Evolutionary conservation across 1,284 basidiomycete species (phyloP).

Genomic region (Rhodotorula sp.): DNA sequence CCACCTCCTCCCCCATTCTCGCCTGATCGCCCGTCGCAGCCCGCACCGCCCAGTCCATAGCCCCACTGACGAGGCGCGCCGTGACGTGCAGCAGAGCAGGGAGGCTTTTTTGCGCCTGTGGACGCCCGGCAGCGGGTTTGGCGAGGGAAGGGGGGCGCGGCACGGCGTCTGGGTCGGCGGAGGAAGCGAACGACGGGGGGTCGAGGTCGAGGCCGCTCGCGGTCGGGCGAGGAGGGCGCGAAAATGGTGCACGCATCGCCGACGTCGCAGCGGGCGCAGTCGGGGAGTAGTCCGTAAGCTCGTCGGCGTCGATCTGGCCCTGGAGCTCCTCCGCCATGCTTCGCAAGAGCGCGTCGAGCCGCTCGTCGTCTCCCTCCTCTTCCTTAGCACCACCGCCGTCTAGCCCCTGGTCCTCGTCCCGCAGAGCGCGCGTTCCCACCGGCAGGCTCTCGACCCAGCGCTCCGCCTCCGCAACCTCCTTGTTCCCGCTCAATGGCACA

Average conservation of each 20-base stretch:
- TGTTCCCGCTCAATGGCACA: background rate
- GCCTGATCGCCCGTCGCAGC: background rate
- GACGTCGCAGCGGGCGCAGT: too few species aligned
- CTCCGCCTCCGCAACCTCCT: conserved; percentile 1
- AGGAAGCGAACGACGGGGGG: background rate
- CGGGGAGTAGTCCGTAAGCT: background rate
- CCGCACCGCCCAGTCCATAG: background rate
- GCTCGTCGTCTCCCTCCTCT: too few species aligned
- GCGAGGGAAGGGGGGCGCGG: background rate
- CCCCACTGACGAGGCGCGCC: background rate
- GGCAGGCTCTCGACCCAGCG: conserved; percentile 25
- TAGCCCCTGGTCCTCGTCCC: background rate
- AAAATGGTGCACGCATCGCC: too few species aligned
- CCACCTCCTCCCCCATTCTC: background rate
- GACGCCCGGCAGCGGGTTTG: background rate
- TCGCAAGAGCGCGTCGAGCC: background rate
- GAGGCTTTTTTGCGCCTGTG: background rate
- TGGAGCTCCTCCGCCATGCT: conserved; percentile 30
- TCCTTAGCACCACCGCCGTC: background rate
- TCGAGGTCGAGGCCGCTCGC: background rate
- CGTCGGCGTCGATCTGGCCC: conserved; percentile 17
- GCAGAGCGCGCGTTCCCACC: too few species aligned
- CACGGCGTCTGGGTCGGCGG: background rate
- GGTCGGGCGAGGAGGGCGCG: too few species aligned
- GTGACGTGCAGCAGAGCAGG: conserved; percentile 19